A percentile compares a stretch with the other conserved stretches of the same genome.
phyloP scores from a whole-genome alignment of 2,329 filamentous ascomycete genomes.

The Exophiala phaeomuriformis region DNA sequence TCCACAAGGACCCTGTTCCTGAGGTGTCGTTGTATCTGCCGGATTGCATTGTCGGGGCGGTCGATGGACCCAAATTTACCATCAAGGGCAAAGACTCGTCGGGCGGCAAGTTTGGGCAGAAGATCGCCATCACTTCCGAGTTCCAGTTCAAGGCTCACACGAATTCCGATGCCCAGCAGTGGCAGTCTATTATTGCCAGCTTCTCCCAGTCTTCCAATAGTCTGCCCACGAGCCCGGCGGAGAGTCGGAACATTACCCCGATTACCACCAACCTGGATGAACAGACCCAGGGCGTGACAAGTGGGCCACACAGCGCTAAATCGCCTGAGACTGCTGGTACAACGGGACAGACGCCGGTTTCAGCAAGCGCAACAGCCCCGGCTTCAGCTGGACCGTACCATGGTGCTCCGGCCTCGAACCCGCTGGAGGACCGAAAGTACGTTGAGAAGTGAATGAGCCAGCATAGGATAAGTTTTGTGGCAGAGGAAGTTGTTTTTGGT shows the following conservation, averaged over 20 bases:
- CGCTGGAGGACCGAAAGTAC: conserved; percentile 6
- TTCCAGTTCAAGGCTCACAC: conserved; percentile 83
- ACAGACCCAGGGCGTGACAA: conserved; percentile 17
- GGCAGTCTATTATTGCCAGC: conserved; percentile 63
- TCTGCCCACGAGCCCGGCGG: conserved; percentile 22
- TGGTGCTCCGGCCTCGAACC: conserved; percentile 4
- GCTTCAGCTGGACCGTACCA: conserved; percentile 7
- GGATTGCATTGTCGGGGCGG: conserved; percentile 69
- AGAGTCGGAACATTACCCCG: conserved; percentile 19
- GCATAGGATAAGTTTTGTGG: not conserved
- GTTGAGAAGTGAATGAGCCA: conserved; percentile 8
- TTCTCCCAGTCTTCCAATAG: conserved; percentile 16
- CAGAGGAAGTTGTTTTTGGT: not conserved
- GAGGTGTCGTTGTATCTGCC: conserved; percentile 88
- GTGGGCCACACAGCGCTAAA: conserved; percentile 14
- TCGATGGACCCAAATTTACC: conserved; percentile 76
- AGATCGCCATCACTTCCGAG: conserved; percentile 72
- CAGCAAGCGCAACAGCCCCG: conserved; percentile 1
- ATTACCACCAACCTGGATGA: conserved; percentile 18
- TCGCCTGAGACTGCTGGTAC: conserved; percentile 3
- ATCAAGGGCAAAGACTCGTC: conserved; percentile 91
- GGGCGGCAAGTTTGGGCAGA: conserved; percentile 67
- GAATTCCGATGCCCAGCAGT: conserved; percentile 69
- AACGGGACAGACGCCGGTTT: not conserved
- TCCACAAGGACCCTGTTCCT: conserved; percentile 64